Base-by-base conservation (phyloP, 768 basidiomycete species). In the Mycena rebaudengoi region DNA sequence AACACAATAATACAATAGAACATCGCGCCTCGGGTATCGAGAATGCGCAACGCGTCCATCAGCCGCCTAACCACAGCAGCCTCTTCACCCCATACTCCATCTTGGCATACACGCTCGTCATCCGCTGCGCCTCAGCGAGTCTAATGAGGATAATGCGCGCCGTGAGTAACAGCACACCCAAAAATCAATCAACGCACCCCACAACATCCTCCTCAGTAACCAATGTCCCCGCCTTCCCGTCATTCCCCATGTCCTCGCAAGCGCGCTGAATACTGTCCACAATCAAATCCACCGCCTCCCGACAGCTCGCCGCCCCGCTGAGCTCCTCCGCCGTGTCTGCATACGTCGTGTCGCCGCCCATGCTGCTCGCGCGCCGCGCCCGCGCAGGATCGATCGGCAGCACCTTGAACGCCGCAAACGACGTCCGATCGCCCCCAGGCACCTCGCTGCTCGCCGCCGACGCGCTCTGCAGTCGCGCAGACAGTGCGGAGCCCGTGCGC, bases 21-120 rank as follows among this genome's bases (percentile, higher is more conserved):
- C 28, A n/a, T n/a, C n/a, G n/a, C n/a, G n/a, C n/a, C n/a, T n/a
- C n/a, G n/a, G n/a, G n/a, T n/a, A n/a, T n/a, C n/a, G n/a, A n/a
- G n/a, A n/a, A n/a, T n/a, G n/a, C n/a, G n/a, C n/a, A n/a, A n/a
- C 23, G 48, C 44, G 18, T 18, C n/a, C 16, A 25, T 76, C 64
- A 93, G 66, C 90, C 85, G 49, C 94, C 92, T 48, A 97, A 76
- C 95, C 95, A 97, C 62, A 97, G 76, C 73, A 97, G 78, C 66
- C 95, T 82, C 83, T 96, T 98, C 51, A 98, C 83, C 0, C 93
- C 94, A 74, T 97, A 95, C 72, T 98, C 96, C 88, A 97, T 91
- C 79, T 95, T 95, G 14, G 95, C 87, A 74, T 94, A 92, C 67
- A 96, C 82, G 64, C 89, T 92, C 3, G 94, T 98, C 81, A 90